phyloP scores from a whole-genome alignment of 805 yeast species.

The Vanderwaltozyma polyspora region DNA sequence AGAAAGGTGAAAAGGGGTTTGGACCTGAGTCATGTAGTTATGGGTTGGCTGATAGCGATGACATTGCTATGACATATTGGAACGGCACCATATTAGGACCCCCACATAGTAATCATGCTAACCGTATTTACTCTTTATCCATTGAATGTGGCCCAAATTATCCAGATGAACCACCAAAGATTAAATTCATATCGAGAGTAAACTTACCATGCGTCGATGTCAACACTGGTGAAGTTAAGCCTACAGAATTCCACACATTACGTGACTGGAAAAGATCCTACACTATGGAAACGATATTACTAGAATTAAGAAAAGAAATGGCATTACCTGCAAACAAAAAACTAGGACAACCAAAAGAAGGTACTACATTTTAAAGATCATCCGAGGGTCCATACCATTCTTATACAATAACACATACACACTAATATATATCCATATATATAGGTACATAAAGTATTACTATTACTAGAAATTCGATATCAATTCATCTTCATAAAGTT shows the following conservation, averaged over 20 bases:
- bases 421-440: too few relatives aligned
- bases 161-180: slow-evolving; percentile 83
- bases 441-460: not conserved
- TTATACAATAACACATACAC: too few relatives aligned
- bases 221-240: slow-evolving; percentile 43
- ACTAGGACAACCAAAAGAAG: slow-evolving; percentile 86
- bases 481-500: too few relatives aligned
- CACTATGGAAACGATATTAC: slow-evolving; percentile 84
- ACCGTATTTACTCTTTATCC: slow-evolving; percentile 77
- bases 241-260: slow-evolving; percentile 51
- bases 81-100: slow-evolving; percentile 97
- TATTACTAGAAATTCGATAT: not conserved
- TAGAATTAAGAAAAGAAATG: slow-evolving; percentile 87
- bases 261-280: slow-evolving; percentile 80
- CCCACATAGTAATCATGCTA: slow-evolving; percentile 83
- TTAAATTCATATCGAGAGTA: slow-evolving; percentile 69
- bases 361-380: slow-evolving; percentile 41
- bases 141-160: slow-evolving; percentile 74
- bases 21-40: slow-evolving; percentile 96
- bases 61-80: slow-evolving; percentile 90
- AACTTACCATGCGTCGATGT: slow-evolving; percentile 86
- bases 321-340: slow-evolving; percentile 73
- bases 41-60: slow-evolving; percentile 84
- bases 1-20: slow-evolving; percentile 94
- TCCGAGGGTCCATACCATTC: too few relatives aligned